Evolutionary conservation across 805 yeast genomes (phyloP), one percentile per base, ranked within the genome.

Genomic region (Candida anglica): DNA sequence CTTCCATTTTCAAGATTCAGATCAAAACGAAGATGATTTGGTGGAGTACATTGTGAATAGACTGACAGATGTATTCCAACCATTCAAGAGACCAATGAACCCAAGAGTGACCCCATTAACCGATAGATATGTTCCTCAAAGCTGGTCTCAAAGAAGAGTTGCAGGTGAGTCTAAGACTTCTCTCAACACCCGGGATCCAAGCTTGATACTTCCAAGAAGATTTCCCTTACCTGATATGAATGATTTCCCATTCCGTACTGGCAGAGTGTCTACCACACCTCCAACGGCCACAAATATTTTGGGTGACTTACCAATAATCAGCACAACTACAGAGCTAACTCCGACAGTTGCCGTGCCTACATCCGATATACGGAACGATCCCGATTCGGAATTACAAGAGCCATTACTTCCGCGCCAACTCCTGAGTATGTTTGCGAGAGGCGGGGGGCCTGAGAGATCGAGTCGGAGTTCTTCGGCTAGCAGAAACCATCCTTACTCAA

Each of bases 31-130:
- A 20, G 41, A 41, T 30, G 51, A 50, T 3, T 43, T 33, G 8
- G 39, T 50, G 27, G 41, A 48, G 19, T 63, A 58, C 37, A 33
- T 66, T 18, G 33, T 46, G 24, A 39, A 49, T 29, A 43, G 48
- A 36, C 57, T 59, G 34, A 63, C 71, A 2, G 60, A 65, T 36
- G 53, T 65, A 13, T 65, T 66, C 42, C 52, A 49, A 30, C 71
- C 71, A 2, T 52, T 41, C 33, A 50, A 60, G 36, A 51, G 67
- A 34, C 63, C 69, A 1, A 52, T 50, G 39, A 57, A 53, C 34
- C 60, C 66, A 6, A 13, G 46, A 3, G 48, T 64, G 15, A 63
- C 67, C 1, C 69, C 71, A 4, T 48, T 65, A 18, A 63, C 69
- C 2, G 71, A 65, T 41, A 48, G 63, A 3, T 53, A 46, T 30